Conservation (phyloP, 1,284 basidiomycete genomes). For the Peniophora sp. region DNA sequence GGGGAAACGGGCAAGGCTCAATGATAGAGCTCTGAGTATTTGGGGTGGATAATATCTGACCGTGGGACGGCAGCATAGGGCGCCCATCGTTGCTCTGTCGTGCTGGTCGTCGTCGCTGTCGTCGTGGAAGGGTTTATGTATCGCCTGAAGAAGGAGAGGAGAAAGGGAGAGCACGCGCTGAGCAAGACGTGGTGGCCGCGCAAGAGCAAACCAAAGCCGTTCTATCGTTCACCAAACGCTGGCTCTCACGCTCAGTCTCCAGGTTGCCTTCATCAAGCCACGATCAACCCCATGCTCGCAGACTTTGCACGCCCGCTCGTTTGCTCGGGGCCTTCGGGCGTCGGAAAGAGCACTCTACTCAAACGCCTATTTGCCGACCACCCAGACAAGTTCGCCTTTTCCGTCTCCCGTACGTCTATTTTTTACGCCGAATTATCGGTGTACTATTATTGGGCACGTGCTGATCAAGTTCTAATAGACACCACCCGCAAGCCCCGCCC, state of each 20-base stretch:
- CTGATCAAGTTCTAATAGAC: conserved; percentile 42
- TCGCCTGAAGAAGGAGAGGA: conserved; percentile 4
- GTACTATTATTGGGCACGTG: conserved; percentile 6
- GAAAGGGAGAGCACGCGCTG: conserved; percentile 12
- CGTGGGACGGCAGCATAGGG: conserved; percentile 75
- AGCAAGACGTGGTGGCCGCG: conserved; percentile 8
- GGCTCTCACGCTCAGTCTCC: neutral
- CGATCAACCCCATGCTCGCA: conserved; percentile 5
- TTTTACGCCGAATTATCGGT: conserved; percentile 8
- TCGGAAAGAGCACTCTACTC: conserved; percentile 92
- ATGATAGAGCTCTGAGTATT: conserved; percentile 4
- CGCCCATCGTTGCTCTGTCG: conserved; percentile 54
- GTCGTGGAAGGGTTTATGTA: conserved; percentile 6
- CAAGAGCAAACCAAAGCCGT: neutral
- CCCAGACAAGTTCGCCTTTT: conserved; percentile 88
- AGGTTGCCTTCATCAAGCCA: neutral
- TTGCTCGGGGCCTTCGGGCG: conserved; percentile 82
- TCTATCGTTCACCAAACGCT: neutral
- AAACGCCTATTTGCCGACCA: conserved; percentile 76
- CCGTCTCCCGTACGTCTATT: conserved; percentile 76
- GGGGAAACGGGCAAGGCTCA: conserved; percentile 8
- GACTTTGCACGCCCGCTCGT: conserved; percentile 54
- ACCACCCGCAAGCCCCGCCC: conserved; percentile 85
- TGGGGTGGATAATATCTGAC: conserved; percentile 27
- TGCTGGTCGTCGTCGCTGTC: too few species aligned